These are phyloP conservation scores for Cladophialophora immunda DNA, from an alignment of 2,329 filamentous ascomycete genomes.

Conservation along the genomic window DNA sequence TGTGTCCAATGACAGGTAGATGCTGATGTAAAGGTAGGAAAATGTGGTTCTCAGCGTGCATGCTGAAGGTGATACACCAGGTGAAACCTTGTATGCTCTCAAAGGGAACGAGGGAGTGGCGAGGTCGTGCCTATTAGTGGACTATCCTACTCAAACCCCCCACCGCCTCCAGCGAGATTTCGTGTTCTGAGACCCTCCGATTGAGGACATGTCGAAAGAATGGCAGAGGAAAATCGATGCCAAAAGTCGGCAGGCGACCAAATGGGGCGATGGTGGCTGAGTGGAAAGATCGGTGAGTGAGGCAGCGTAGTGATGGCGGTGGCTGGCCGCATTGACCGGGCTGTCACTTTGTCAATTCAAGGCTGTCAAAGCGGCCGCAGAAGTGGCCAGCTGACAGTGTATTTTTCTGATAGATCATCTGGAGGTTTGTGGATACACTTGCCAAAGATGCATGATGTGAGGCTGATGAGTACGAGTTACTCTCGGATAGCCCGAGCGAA, in stretches of 20 bases:
- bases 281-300: slow-evolving; percentile 1
- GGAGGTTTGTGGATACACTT: neutral
- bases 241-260: slow-evolving; percentile 1
- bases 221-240: neutral
- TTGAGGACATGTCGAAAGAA: neutral
- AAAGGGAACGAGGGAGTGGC: neutral
- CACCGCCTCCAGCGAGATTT: neutral
- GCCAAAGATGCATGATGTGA: neutral
- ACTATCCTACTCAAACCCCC: slow-evolving; percentile 1
- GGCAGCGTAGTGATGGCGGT: slow-evolving; percentile 2
- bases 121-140: neutral
- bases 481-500: neutral
- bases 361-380: slow-evolving; percentile 1
- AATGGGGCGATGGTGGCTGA: neutral
- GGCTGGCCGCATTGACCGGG: slow-evolving; percentile 4
- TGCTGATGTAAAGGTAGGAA: slow-evolving; percentile 6
- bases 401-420: slow-evolving; percentile 4
- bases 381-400: slow-evolving; percentile 4
- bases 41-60: slow-evolving; percentile 8
- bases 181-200: neutral
- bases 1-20: slow-evolving; percentile 10
- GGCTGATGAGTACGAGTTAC: neutral
- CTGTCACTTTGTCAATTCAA: slow-evolving; percentile 6
- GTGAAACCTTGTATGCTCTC: slow-evolving; percentile 22
- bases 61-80: slow-evolving; percentile 20